Evolutionary conservation across 2,329 filamentous ascomycete genomes (phyloP).

Genomic region (Aspergillus ochraceoroseus): DNA sequence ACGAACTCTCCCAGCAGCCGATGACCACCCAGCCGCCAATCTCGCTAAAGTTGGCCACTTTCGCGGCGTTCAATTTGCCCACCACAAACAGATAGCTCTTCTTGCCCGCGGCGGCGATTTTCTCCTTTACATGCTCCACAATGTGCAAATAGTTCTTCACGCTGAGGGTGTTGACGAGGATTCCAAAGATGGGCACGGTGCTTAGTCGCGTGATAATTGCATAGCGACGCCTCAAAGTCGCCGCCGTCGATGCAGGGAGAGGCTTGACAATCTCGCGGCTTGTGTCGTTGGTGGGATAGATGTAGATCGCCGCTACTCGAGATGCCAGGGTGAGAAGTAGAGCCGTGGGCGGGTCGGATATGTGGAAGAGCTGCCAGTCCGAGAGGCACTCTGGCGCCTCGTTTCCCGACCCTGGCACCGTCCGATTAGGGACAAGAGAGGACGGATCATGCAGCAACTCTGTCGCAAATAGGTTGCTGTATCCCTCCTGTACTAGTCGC

Average conservation of each 20-base stretch:
- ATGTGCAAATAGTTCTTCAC: slow-evolving; percentile 85
- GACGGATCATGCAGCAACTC: slow-evolving; percentile 71
- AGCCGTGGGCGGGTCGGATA: slow-evolving; percentile 72
- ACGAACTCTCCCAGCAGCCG: slow-evolving; percentile 93
- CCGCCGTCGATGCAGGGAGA: slow-evolving; percentile 50
- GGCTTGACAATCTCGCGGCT: slow-evolving; percentile 32
- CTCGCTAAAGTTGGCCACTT: slow-evolving; percentile 93
- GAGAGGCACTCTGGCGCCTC: slow-evolving; percentile 50
- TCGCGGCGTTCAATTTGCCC: slow-evolving; percentile 90
- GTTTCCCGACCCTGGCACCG: slow-evolving; percentile 52
- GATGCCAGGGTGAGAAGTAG: slow-evolving; percentile 83
- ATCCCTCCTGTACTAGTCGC: slow-evolving; percentile 59
- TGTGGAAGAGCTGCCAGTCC: slow-evolving; percentile 74
- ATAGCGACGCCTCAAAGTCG: slow-evolving; percentile 74
- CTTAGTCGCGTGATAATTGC: slow-evolving; percentile 75
- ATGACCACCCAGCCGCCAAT: slow-evolving; percentile 96
- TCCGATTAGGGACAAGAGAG: slow-evolving; percentile 78
- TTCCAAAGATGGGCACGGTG: slow-evolving; percentile 80
- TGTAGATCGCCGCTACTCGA: slow-evolving; percentile 70
- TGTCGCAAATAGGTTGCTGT: slow-evolving; percentile 64
- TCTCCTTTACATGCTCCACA: slow-evolving; percentile 64
- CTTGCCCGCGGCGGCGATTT: slow-evolving; percentile 76
- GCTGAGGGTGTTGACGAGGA: slow-evolving; percentile 90
- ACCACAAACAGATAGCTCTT: slow-evolving; percentile 96
- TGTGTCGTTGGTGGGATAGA: slow-evolving; percentile 60